Percentiles rank a stretch among this genome's conserved stretches.
Evolutionary conservation across 2,329 filamentous ascomycete genomes (phyloP).

Genomic region (Pseudocercospora fuligena): DNA sequence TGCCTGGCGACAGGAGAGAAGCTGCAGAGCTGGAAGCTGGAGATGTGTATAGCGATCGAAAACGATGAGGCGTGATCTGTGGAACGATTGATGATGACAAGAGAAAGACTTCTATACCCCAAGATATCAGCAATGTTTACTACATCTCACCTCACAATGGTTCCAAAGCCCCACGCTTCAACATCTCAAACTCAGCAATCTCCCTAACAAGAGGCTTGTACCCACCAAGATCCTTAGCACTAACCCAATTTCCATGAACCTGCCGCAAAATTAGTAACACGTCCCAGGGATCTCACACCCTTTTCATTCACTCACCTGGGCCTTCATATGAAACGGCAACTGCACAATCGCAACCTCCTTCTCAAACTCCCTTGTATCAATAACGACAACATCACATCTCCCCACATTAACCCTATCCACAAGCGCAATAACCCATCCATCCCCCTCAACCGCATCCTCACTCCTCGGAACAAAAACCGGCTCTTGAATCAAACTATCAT

Average conservation of each 20-base stretch:
- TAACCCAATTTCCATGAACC: constrained; percentile 21
- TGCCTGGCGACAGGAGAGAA: not conserved
- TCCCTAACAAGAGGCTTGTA: constrained; percentile 15
- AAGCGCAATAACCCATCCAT: constrained; percentile 57
- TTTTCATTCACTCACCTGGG: constrained; percentile 19
- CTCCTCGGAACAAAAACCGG: constrained; percentile 57
- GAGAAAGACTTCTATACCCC: not conserved
- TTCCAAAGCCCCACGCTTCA: constrained; percentile 22
- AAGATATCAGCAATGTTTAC: not conserved
- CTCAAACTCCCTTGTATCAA: constrained; percentile 48
- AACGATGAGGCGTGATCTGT: not conserved
- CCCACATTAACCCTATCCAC: constrained; percentile 39
- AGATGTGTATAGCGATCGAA: not conserved
- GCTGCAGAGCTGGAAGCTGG: not conserved
- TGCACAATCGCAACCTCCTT: constrained; percentile 48
- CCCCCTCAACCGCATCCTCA: constrained; percentile 51
- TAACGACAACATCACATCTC: constrained; percentile 45
- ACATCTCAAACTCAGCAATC: constrained; percentile 18
- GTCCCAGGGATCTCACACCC: too few species aligned
- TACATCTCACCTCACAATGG: constrained; percentile 13
- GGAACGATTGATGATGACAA: not conserved
- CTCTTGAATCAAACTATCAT: constrained; percentile 56
- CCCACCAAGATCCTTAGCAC: constrained; percentile 26
- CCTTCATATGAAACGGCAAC: constrained; percentile 43
- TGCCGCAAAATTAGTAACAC: not conserved